Conservation (phyloP, 2,329 filamentous ascomycete species). For the Fusarium nodosum region DNA sequence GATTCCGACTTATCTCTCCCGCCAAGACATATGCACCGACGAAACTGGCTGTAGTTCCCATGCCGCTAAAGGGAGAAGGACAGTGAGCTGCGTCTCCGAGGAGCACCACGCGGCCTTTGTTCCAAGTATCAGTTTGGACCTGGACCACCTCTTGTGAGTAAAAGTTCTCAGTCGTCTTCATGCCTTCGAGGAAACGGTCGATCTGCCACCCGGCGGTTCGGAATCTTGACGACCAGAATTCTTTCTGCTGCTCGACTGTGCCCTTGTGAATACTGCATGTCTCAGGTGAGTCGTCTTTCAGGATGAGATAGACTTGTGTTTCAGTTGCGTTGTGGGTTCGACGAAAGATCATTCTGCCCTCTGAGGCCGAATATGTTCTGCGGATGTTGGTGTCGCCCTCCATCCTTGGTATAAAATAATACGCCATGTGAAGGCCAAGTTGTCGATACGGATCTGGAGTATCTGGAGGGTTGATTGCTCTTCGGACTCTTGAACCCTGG, state of each 20-base stretch:
- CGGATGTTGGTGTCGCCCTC: slow-evolving; percentile 32
- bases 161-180: slow-evolving; percentile 30
- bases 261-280: slow-evolving; percentile 22
- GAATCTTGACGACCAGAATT: slow-evolving; percentile 33
- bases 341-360: slow-evolving; percentile 36
- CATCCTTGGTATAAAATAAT: slow-evolving; percentile 34
- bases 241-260: slow-evolving; percentile 27
- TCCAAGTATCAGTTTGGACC: slow-evolving; percentile 23
- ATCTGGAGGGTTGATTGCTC: slow-evolving; percentile 4
- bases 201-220: slow-evolving; percentile 27
- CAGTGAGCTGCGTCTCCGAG: slow-evolving; percentile 34
- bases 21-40: slow-evolving; percentile 35
- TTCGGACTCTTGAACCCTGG: slow-evolving; percentile 32
- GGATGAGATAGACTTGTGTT: slow-evolving; percentile 34
- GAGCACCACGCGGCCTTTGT: slow-evolving; percentile 21
- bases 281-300: slow-evolving; percentile 23
- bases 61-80: slow-evolving; percentile 34
- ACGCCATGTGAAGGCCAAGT: slow-evolving; percentile 35
- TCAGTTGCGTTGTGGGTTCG: slow-evolving; percentile 37
- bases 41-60: slow-evolving; percentile 32
- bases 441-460: slow-evolving; percentile 39
- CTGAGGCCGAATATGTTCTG: slow-evolving; percentile 16
- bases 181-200: slow-evolving; percentile 27
- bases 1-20: slow-evolving; percentile 28
- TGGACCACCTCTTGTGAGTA: slow-evolving; percentile 37